Percentiles rank a stretch among this genome's conserved stretches.
Evolutionary conservation across 306 rosid species (phyloP).

Genomic region (Arachis hypogaea): DNA sequence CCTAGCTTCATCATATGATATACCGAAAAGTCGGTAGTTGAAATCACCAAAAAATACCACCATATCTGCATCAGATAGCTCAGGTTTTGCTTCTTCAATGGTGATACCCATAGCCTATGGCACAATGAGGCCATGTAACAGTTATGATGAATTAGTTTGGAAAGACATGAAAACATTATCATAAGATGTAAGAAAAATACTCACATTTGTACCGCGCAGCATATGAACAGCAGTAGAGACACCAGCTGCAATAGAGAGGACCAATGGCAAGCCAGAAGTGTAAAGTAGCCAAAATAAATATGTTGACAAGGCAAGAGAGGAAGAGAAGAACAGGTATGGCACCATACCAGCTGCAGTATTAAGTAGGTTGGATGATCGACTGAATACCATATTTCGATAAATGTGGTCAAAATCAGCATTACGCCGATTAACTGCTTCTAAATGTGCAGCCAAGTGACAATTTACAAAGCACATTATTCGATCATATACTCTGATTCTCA

Average conservation of each 20-base stretch:
- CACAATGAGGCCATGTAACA: slow-evolving; percentile 33
- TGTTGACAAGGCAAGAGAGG: slow-evolving; percentile 90
- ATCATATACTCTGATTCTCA: slow-evolving; percentile 95
- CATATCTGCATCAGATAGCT: slow-evolving; percentile 92
- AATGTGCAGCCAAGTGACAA: slow-evolving; percentile 99
- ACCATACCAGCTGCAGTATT: slow-evolving; percentile 92
- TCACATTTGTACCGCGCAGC: slow-evolving; percentile 77
- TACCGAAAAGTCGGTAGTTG: slow-evolving; percentile 94
- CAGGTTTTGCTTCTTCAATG: slow-evolving; percentile 86
- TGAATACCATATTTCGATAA: slow-evolving; percentile 89
- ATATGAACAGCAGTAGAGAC: slow-evolving; percentile 76
- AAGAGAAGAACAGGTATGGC: slow-evolving; percentile 81
- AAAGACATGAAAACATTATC: slow-evolving; percentile 27
- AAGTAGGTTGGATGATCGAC: slow-evolving; percentile 77
- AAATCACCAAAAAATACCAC: slow-evolving; percentile 96
- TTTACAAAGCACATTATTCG: slow-evolving; percentile 98
- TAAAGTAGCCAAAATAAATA: slow-evolving; percentile 94
- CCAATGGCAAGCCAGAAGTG: slow-evolving; percentile 94
- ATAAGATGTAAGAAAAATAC: slow-evolving; percentile 35
- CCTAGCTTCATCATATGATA: slow-evolving; percentile 97
- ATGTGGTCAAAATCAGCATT: slow-evolving; percentile 99
- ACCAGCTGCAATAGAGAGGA: slow-evolving; percentile 90
- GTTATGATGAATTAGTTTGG: slow-evolving; percentile 33
- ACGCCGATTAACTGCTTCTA: slow-evolving; percentile 96
- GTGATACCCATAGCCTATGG: slow-evolving; percentile 61